These are phyloP conservation scores for Cryptosporidium muris DNA, from an alignment of 169 alveolate genomes.

Conservation along the genomic window DNA sequence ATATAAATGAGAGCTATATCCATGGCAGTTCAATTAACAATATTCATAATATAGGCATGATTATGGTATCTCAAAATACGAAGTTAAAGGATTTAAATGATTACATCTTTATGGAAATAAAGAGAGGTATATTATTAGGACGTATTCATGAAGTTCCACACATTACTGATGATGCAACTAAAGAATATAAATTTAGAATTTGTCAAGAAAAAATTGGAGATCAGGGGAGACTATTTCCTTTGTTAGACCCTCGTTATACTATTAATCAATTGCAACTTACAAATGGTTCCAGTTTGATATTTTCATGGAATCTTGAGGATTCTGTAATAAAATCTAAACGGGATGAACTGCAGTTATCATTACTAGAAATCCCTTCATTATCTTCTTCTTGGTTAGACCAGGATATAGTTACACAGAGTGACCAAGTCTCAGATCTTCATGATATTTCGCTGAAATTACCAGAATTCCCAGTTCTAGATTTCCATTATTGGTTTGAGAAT, in stretches of 20 bases:
- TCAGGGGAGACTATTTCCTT: conserved; percentile 12
- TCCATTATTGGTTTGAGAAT: conserved; percentile 64
- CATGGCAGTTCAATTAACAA: conserved; percentile 9
- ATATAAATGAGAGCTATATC: conserved; percentile 14
- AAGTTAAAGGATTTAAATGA: conserved; percentile 34
- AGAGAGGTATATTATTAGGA: conserved; percentile 2
- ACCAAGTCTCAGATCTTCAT: not conserved
- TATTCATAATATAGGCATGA: conserved; percentile 33
- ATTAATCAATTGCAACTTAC: conserved; percentile 38
- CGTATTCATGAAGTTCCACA: not conserved
- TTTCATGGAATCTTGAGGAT: conserved; percentile 33
- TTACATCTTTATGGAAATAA: conserved; percentile 53
- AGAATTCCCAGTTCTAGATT: conserved; percentile 53
- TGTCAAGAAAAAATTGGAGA: conserved; percentile 43
- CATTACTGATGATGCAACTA: not conserved
- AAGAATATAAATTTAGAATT: conserved; percentile 30
- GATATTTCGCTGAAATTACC: conserved; percentile 1
- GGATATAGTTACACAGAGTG: not conserved
- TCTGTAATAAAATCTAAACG: conserved; percentile 31
- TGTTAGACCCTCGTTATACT: conserved; percentile 50
- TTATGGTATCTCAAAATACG: conserved; percentile 50
- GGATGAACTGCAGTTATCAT: conserved; percentile 19
- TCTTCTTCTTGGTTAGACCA: conserved; percentile 30
- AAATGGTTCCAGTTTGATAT: conserved; percentile 45
- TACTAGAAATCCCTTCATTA: conserved; percentile 1